These are phyloP conservation scores for Pestalotiopsis sp. DNA, from an alignment of 2,329 filamentous ascomycete genomes.

Conservation along the genomic window DNA sequence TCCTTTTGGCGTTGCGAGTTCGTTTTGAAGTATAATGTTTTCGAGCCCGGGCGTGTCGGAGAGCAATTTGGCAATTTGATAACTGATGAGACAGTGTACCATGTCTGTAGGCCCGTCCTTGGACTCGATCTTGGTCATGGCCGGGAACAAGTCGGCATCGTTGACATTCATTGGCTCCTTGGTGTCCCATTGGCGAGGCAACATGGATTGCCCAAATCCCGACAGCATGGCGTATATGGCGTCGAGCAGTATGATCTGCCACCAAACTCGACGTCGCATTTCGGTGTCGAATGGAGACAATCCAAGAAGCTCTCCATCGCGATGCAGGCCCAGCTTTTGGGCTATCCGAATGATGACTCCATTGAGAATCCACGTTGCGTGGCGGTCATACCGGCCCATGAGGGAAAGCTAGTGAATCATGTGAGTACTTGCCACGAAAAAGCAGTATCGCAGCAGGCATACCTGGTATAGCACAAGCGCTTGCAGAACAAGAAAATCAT, in stretches of 20 bases:
- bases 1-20: constrained; percentile 33
- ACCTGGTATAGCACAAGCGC: constrained; percentile 62
- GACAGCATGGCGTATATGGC: constrained; percentile 59
- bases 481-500: constrained; percentile 61
- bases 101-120: constrained; percentile 63
- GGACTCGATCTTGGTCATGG: constrained; percentile 50
- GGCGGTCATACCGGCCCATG: constrained; percentile 59
- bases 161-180: constrained; percentile 60
- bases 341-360: constrained; percentile 65
- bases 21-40: constrained; percentile 48
- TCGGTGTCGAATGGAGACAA: constrained; percentile 66
- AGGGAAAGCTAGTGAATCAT: constrained; percentile 48
- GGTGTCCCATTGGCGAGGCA: constrained; percentile 58
- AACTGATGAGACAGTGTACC: constrained; percentile 56
- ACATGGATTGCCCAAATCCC: constrained; percentile 55
- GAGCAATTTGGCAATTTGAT: constrained; percentile 53
- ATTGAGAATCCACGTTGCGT: constrained; percentile 63
- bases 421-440: neutral
- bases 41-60: constrained; percentile 52
- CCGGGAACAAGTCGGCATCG: constrained; percentile 59
- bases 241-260: constrained; percentile 63
- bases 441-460: constrained; percentile 18
- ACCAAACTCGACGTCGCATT: constrained; percentile 70
- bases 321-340: constrained; percentile 68
- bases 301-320: constrained; percentile 59